Conservation (phyloP, 106 monocot species). For the Chionographis japonica region DNA sequence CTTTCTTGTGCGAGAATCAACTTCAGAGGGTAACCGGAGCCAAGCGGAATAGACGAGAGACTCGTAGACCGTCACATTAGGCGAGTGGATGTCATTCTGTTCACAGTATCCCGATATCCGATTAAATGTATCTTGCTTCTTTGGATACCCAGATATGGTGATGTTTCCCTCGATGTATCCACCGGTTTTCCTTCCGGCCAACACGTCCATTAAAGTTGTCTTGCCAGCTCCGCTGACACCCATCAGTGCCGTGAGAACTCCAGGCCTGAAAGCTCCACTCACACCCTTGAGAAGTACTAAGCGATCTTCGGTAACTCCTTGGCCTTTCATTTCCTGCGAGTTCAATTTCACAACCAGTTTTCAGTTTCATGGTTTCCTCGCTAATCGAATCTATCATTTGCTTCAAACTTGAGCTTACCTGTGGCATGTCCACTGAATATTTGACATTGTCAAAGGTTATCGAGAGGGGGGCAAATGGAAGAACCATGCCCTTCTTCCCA, state of each 20-base stretch:
- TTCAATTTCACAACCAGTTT: no score
- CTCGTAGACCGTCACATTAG: conserved; percentile 79
- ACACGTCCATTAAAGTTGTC: conserved; percentile 67
- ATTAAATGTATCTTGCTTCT: conserved; percentile 81
- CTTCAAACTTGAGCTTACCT: conserved; percentile 27
- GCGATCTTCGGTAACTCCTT: conserved; percentile 24
- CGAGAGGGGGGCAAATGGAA: conserved; percentile 68
- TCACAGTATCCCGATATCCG: conserved; percentile 80
- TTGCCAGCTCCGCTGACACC: conserved; percentile 71
- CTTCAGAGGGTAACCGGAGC: conserved; percentile 64
- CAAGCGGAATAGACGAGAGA: conserved; percentile 74
- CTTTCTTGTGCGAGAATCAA: conserved; percentile 56
- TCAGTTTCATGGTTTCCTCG: background rate
- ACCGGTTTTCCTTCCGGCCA: conserved; percentile 55
- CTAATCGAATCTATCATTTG: background rate
- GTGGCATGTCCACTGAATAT: conserved; percentile 83
- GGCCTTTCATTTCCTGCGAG: conserved; percentile 43
- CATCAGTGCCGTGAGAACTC: conserved; percentile 62
- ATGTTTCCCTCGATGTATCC: conserved; percentile 67
- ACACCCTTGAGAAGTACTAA: conserved; percentile 54
- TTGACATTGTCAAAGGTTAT: conserved; percentile 64
- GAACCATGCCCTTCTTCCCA: conserved; percentile 64
- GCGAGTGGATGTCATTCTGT: conserved; percentile 83
- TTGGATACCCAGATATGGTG: conserved; percentile 67
- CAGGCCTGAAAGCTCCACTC: conserved; percentile 59